Evolutionary conservation across 2,329 filamentous ascomycete species (phyloP), one percentile per base, ranked within the genome.

Genomic region (Diplodia intermedia): DNA sequence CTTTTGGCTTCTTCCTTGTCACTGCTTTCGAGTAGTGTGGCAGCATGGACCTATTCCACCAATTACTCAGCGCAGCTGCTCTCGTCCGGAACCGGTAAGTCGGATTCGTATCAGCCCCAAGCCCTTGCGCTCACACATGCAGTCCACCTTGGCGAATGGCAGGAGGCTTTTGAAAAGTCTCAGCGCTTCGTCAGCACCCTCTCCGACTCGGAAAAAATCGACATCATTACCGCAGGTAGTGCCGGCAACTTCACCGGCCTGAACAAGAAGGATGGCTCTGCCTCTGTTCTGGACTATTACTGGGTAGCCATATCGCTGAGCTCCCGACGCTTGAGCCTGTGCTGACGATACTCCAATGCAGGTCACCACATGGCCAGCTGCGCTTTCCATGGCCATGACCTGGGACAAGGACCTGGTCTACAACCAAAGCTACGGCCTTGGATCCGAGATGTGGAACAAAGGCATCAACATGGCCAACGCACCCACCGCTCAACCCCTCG

Each of bases 361-460:
- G 52, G 52, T 54, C 26, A 54, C 52, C 15, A 12, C 15, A 18
- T 50, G 63, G 65, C 66, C 66, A 23, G 36, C 62, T 20, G 29
- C 47, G 9, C 61, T 56, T 18, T 9, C 66, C 18, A 50, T 68
- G 33, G 66, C 66, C 20, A 68, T 68, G 66, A 68, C 66, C 4
- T 68, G 66, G 66, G 66, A 68, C 56, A 61, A 62, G 23, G 49
- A 68, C 9, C 14, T 56, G 33, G 53, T 68, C 29, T 62, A 62
- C 66, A 18, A 43, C 12, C 49, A 54, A 33, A 40, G 53, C 23
- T 62, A 68, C 23, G 66, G 56, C 3, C 55, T 68, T 7, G 66
- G 55, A 2, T 49, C 53, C 23, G 66, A 68, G 38, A 55, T 68
- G 36, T 68, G 62, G 47, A 49, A 50, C 23, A 62, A 68, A 29